A percentile compares a stretch with the other conserved stretches of the same genome.
Evolutionary conservation across 2,329 filamentous ascomycete species (phyloP).

Genomic region (Passalora sequoiae): DNA sequence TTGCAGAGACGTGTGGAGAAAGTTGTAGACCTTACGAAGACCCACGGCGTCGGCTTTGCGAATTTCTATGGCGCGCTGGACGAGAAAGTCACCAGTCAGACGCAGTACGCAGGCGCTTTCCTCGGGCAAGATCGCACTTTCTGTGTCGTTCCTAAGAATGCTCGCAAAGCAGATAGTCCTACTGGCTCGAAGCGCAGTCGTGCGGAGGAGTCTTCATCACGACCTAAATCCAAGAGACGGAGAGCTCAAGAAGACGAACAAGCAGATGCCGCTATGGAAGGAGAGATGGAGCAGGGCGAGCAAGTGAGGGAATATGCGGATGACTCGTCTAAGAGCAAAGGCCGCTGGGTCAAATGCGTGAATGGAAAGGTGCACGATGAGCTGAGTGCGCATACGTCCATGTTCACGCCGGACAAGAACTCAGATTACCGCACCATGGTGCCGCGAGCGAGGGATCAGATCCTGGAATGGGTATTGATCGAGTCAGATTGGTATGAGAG

Average conservation of each 20-base stretch:
- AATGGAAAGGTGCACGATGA: constrained; percentile 80
- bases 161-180: constrained; percentile 14
- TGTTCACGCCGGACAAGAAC: constrained; percentile 70
- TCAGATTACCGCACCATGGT: constrained; percentile 65
- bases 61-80: constrained; percentile 87
- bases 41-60: constrained; percentile 68
- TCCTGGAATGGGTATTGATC: constrained; percentile 56
- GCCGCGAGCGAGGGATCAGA: constrained; percentile 59
- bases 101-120: constrained; percentile 44
- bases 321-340: constrained; percentile 36
- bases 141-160: constrained; percentile 65
- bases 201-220: constrained; percentile 5
- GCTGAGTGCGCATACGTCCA: constrained; percentile 70
- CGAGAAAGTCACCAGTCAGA: constrained; percentile 49
- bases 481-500: constrained; percentile 30
- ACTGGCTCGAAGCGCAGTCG: constrained; percentile 24
- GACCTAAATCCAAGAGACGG: constrained; percentile 10
- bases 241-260: constrained; percentile 18
- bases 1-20: constrained; percentile 66
- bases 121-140: constrained; percentile 75
- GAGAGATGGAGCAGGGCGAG: constrained; percentile 30
- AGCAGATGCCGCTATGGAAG: constrained; percentile 24
- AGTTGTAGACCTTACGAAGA: constrained; percentile 59
- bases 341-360: constrained; percentile 62
- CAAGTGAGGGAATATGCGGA: constrained; percentile 33